These are phyloP conservation scores for Castanopsis chinensis DNA, from an alignment of 306 rosid genomes.

Conservation along the genomic window DNA sequence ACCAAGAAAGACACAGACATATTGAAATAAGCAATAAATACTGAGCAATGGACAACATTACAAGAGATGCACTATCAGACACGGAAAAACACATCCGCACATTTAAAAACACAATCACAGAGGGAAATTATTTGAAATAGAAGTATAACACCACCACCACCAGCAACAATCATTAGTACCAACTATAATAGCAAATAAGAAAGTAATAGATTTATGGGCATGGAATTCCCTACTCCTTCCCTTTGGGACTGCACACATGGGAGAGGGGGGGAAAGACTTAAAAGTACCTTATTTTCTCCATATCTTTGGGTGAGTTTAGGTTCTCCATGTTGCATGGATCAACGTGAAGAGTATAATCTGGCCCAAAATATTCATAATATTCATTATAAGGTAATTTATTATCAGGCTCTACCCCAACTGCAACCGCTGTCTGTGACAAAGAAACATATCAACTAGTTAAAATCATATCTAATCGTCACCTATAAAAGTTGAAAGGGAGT, in stretches of 20 bases:
- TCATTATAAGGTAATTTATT: constrained; percentile 85
- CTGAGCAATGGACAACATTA: background rate
- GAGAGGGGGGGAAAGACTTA: background rate
- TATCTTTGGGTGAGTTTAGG: constrained; percentile 69
- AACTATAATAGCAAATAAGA: background rate
- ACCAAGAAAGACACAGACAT: background rate
- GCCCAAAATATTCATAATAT: constrained; percentile 91
- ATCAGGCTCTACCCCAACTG: constrained; percentile 92
- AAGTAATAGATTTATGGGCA: background rate
- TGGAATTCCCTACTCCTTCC: no score
- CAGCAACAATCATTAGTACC: background rate
- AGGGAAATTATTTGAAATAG: background rate
- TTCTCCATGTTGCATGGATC: constrained; percentile 84
- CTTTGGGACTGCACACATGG: no score
- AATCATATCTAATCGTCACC: constrained; percentile 5
- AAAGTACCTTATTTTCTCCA: constrained; percentile 80
- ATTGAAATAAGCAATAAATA: background rate
- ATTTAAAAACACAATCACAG: background rate
- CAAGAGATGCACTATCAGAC: background rate
- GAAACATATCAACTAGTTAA: constrained; percentile 20
- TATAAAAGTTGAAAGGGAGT: constrained; percentile 7
- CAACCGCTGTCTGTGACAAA: constrained; percentile 80
- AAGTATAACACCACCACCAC: background rate
- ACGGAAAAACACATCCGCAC: background rate
- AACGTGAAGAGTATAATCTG: constrained; percentile 75